Evolutionary conservation across 306 rosid species (phyloP), one percentile per base, ranked within the genome.

Genomic region (Styphnolobium japonicum): DNA sequence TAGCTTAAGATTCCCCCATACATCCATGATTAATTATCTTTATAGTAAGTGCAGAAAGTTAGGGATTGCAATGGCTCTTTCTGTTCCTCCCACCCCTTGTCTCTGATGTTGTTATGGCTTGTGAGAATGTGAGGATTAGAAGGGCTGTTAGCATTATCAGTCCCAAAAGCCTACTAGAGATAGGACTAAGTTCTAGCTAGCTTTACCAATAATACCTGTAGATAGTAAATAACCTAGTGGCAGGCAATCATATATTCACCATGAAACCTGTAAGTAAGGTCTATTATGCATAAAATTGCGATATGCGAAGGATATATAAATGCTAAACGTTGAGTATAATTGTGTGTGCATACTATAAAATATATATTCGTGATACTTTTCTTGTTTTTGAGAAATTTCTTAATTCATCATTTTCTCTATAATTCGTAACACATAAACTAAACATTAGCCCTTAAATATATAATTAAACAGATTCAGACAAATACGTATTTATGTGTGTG

Each of bases 1-100:
- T 81, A 78, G 67, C 85, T 84, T 78, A 83, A 48, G 75, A 66
- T 67, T 69, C 77, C 73, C 21, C 80, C 51, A 62, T 37, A 16
- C 16, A 78, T 45, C 76, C 80, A 64, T 81, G 52, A 82, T 77
- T 71, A 52, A 43, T 58, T 76, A 51, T 78, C 80, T 77, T 76
- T 81, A 72, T 65, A 48, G 80, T 64, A 76, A 71, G 55, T 64
- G 43, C 76, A 85, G 27, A 80, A 48, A 56, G 71, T 62, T 51
- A 40, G 66, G 40, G 62, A 31, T 66, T 70, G 40, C 31, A n/a
- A 23, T 49, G 16, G 3, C 27, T 36, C 58, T 40, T 25, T 68
- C 52, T 71, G 27, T 52, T 49, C 43, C 40, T 36, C 70, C 58
- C 73, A 55, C 15, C 60, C 78, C 23, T 43, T 7, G 42, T 46